phyloP scores from a whole-genome alignment of 306 rosid genomes.

The Glycyrrhiza uralensis region DNA sequence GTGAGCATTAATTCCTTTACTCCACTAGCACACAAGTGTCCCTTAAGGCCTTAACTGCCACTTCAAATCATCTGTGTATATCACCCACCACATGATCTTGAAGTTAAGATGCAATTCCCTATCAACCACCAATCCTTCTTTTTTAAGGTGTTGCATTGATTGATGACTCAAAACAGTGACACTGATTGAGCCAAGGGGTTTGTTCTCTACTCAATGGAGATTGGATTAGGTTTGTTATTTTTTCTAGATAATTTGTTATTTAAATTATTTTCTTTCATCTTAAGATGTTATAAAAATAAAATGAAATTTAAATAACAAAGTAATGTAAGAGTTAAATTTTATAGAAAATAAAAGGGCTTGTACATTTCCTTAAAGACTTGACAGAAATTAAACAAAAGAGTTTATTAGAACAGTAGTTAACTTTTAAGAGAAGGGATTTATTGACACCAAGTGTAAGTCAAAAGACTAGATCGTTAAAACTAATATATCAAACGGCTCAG shows the following conservation, averaged over 20 bases:
- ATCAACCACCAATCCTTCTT: constrained; percentile 4
- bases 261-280: too few relatives aligned
- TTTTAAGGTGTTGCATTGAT: neutral
- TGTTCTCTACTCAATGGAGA: too few relatives aligned
- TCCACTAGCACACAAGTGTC: too few relatives aligned
- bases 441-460: too few relatives aligned
- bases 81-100: neutral
- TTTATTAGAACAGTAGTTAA: neutral
- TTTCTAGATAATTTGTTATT: neutral
- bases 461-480: too few relatives aligned
- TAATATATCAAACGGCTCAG: too few relatives aligned
- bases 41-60: neutral
- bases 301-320: neutral
- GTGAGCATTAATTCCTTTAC: too few relatives aligned
- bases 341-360: neutral
- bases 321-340: neutral
- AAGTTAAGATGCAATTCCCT: neutral
- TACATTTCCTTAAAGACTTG: neutral
- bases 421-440: too few relatives aligned
- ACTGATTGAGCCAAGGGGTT: neutral
- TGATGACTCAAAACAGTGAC: neutral
- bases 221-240: neutral
- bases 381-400: neutral
- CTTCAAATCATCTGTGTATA: neutral
- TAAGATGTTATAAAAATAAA: too few relatives aligned